These are phyloP conservation scores for Aspergillus diversus DNA, from an alignment of 495 filamentous ascomycete species.

Conservation along the genomic window DNA sequence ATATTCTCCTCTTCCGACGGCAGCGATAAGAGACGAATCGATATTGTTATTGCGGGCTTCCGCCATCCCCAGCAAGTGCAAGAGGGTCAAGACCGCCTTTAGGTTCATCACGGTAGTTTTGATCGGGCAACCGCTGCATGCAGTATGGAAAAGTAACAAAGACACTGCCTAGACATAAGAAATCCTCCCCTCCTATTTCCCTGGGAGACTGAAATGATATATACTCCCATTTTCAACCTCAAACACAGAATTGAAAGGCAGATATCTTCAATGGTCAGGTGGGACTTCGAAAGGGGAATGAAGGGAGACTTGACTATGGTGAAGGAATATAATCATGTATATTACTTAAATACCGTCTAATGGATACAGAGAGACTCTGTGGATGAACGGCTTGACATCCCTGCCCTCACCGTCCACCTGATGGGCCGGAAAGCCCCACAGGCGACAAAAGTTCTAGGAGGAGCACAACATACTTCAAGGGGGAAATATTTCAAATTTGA, in stretches of 20 bases:
- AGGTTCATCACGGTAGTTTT: background rate
- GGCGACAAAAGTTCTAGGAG: no score
- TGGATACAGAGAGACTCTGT: conserved; percentile 35
- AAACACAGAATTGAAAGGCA: background rate
- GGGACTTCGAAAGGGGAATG: background rate
- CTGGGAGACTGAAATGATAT: background rate
- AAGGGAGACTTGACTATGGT: background rate
- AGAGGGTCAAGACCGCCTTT: background rate
- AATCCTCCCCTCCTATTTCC: background rate
- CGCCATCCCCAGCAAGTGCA: background rate
- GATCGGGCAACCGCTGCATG: background rate
- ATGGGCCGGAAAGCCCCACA: no score
- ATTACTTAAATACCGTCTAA: background rate
- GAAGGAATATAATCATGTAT: background rate
- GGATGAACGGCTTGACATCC: conserved; percentile 57
- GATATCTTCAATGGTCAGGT: background rate
- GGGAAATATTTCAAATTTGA: no score
- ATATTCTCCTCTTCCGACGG: background rate
- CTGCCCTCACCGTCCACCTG: background rate
- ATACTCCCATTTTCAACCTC: background rate
- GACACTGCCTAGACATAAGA: background rate
- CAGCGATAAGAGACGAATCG: background rate
- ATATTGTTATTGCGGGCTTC: conserved; percentile 1
- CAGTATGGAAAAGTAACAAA: background rate
- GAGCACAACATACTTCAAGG: no score